Conservation (phyloP, 371 early-diverging fungal species). For the Mortierella sp. region DNA sequence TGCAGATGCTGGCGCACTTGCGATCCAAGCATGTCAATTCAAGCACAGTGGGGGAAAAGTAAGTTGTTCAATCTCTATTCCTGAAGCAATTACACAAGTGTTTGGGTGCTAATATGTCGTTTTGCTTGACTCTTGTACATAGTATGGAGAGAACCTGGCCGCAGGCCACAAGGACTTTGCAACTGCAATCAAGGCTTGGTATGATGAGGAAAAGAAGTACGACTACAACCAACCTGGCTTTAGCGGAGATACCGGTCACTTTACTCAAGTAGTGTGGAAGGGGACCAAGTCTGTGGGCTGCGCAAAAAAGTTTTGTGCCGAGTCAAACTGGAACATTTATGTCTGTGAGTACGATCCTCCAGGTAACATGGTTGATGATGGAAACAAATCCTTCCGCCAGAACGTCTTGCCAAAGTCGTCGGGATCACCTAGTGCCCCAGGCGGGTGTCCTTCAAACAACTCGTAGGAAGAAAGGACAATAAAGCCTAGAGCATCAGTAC, state of each 20-base stretch:
- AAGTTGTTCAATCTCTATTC: too few relatives aligned
- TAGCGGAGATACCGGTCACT: slow-evolving; percentile 56
- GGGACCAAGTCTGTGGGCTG: slow-evolving; percentile 61
- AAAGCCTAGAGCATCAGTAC: too few relatives aligned
- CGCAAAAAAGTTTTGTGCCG: slow-evolving; percentile 57
- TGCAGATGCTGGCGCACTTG: slow-evolving; percentile 58
- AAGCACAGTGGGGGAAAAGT: slow-evolving; percentile 52
- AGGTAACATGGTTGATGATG: slow-evolving; percentile 58
- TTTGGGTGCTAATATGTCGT: neutral
- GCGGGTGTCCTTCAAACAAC: too few relatives aligned
- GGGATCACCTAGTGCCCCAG: too few relatives aligned
- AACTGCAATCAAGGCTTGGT: slow-evolving; percentile 56
- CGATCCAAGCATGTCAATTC: slow-evolving; percentile 58
- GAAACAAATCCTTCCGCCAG: slow-evolving; percentile 43
- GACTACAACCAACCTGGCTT: slow-evolving; percentile 57
- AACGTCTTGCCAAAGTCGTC: slow-evolving; percentile 56
- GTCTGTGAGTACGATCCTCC: slow-evolving; percentile 59
- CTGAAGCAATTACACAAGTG: too few relatives aligned
- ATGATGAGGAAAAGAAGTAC: slow-evolving; percentile 57
- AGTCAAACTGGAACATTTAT: slow-evolving; percentile 51
- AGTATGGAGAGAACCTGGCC: slow-evolving; percentile 64
- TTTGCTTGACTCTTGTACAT: neutral
- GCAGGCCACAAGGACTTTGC: slow-evolving; percentile 53
- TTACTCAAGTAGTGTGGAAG: slow-evolving; percentile 68
- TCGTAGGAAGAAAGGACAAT: too few relatives aligned